Percentiles rank a stretch among this genome's conserved stretches.
These are phyloP conservation scores for Yamadazyma sp. DNA, from an alignment of 1,139 yeast species.

Conservation along the genomic window DNA sequence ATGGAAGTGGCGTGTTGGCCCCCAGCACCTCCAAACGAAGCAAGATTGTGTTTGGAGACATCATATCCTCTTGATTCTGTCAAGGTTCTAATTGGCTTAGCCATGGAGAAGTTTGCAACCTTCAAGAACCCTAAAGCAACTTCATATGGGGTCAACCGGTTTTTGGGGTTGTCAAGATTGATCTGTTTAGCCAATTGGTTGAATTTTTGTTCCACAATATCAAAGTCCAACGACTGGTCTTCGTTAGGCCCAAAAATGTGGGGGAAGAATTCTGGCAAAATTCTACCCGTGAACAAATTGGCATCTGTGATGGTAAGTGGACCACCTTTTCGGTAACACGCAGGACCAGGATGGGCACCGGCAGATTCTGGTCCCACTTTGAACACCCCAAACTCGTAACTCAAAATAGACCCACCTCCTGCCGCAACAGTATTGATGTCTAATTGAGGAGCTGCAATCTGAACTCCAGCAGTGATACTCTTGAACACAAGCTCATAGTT, in stretches of 20 bases:
- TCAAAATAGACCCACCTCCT: slow-evolving; percentile 55
- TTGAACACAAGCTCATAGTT: slow-evolving; percentile 51
- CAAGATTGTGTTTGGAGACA: slow-evolving; percentile 18
- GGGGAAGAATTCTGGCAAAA: slow-evolving; percentile 50
- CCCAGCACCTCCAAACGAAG: slow-evolving; percentile 24
- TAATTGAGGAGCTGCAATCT: slow-evolving; percentile 55
- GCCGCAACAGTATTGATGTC: slow-evolving; percentile 62
- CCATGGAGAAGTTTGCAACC: slow-evolving; percentile 21
- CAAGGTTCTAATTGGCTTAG: slow-evolving; percentile 19
- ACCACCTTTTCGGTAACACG: slow-evolving; percentile 57
- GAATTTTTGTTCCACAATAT: slow-evolving; percentile 37
- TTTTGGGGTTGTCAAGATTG: slow-evolving; percentile 32
- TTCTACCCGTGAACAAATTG: slow-evolving; percentile 48
- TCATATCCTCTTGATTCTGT: slow-evolving; percentile 21
- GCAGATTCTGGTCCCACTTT: slow-evolving; percentile 58
- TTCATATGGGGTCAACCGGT: slow-evolving; percentile 20
- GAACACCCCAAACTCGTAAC: slow-evolving; percentile 49
- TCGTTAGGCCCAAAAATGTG: slow-evolving; percentile 54
- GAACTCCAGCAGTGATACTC: slow-evolving; percentile 53
- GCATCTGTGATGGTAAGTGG: slow-evolving; percentile 59
- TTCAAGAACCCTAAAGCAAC: slow-evolving; percentile 21
- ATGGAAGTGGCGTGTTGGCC: slow-evolving; percentile 21
- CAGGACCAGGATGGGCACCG: slow-evolving; percentile 59
- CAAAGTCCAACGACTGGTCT: slow-evolving; percentile 44
- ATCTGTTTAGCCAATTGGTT: slow-evolving; percentile 38